Evolutionary conservation across 2,329 filamentous ascomycete genomes (phyloP), one percentile per base, ranked within the genome.

Genomic region (Exophiala spinifera): DNA sequence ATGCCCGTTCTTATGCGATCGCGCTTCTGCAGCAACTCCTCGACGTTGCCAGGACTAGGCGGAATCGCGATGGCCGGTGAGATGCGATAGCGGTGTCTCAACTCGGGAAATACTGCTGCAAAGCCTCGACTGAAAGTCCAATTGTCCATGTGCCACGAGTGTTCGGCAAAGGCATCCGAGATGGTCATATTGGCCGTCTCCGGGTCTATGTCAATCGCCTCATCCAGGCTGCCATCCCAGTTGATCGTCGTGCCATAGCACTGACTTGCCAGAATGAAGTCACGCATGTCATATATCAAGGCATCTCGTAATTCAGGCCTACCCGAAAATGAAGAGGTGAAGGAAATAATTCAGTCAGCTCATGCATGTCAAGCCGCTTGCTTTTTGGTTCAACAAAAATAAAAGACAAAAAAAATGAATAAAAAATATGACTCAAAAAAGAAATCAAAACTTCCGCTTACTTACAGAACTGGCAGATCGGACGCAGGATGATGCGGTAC

Each of bases 101-200:
- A 28, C 63, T 67, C 57, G 54, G 65, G 61, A 51, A 51, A 54
- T 55, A 64, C 43, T 65, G 59, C 19, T 37, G 69, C 36, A 47
- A 56, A 13, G 65, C 66, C 8, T 64, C 62, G 17, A 10, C 40
- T 44, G 40, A 44, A 44, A 10, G 17, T 44, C 40, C 40, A 44
- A n/a, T 44, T 44, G 17, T 44, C 40, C 17, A 44, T 17, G 23
- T 44, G 5, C 40, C 40, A 44, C 11, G 23, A 13, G n/a, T 44
- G 40, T 11, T 44, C 15, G 10, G 21, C 19, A n/a, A 44, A 44
- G 11, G 17, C 11, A 21, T 20, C 20, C 10, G 40, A 44, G 40
- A 44, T 20, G 17, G 40, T 44, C 40, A 44, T 44, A 6, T 44
- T 44, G 7, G 17, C 40, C 10, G 40, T 23, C 7, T 8, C 21